phyloP scores from a whole-genome alignment of 2,329 filamentous ascomycete species.

The Ascochyta rabiei region DNA sequence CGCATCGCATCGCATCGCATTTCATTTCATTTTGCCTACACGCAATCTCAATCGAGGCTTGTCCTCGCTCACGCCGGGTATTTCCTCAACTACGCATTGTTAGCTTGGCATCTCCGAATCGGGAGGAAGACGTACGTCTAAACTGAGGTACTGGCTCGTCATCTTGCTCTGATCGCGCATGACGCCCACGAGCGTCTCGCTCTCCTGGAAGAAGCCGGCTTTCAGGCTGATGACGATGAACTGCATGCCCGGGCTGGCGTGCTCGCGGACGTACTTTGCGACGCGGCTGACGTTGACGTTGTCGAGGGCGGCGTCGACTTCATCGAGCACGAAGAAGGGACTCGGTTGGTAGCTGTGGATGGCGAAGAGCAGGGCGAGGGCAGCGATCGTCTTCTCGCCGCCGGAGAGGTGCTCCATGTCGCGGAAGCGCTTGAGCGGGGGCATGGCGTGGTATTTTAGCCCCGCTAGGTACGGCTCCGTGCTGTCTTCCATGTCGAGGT shows the following conservation, averaged over 20 bases:
- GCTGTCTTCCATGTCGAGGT: constrained; percentile 94
- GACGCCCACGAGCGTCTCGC: constrained; percentile 92
- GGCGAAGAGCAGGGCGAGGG: constrained; percentile 92
- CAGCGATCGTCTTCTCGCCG: constrained; percentile 98
- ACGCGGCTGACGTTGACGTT: constrained; percentile 97
- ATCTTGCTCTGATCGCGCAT: constrained; percentile 95
- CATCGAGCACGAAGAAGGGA: constrained; percentile 97
- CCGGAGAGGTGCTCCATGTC: constrained; percentile 99
- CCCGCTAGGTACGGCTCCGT: constrained; percentile 94
- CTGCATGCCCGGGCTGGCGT: constrained; percentile 96
- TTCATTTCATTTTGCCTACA: no score
- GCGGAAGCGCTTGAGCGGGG: constrained; percentile 94
- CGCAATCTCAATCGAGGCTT: no score
- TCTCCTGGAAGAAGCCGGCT: constrained; percentile 93
- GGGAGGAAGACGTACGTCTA: constrained; percentile 76
- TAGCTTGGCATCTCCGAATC: no score
- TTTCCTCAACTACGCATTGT: no score
- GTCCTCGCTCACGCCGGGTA: no score
- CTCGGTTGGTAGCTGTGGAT: constrained; percentile 95
- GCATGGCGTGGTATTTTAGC: constrained; percentile 99
- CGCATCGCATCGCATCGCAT: no score
- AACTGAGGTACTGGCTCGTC: constrained; percentile 85
- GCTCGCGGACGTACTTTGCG: constrained; percentile 93
- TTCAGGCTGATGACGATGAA: constrained; percentile 98
- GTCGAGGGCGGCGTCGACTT: constrained; percentile 97